phyloP scores from a whole-genome alignment of 768 basidiomycete genomes.

The Boletus rex-veris region DNA sequence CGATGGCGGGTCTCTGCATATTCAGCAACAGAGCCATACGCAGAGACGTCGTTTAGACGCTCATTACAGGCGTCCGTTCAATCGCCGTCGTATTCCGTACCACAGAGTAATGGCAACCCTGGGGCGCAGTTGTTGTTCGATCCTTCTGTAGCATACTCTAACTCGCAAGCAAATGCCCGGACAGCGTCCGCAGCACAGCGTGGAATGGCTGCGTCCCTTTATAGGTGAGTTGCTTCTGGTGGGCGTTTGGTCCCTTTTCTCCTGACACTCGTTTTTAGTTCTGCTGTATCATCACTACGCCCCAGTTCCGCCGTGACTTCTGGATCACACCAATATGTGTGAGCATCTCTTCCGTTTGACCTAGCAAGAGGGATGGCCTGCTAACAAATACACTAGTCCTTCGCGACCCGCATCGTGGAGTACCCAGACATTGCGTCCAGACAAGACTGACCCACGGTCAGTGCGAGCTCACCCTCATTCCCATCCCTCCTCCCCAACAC shows the following conservation, averaged over 20 bases:
- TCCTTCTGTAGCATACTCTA: conserved; percentile 47
- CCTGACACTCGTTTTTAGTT: conserved; percentile 33
- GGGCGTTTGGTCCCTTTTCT: not conserved
- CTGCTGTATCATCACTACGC: conserved; percentile 49
- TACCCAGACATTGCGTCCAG: conserved; percentile 1
- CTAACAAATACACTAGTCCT: conserved; percentile 8
- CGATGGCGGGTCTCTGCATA: conserved; percentile 4
- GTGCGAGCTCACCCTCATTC: not conserved
- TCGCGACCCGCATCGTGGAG: conserved; percentile 6
- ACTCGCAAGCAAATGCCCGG: conserved; percentile 10
- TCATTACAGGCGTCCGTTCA: conserved; percentile 11
- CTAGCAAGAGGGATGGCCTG: not conserved
- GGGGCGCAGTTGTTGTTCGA: conserved; percentile 36
- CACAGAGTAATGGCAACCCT: conserved; percentile 2
- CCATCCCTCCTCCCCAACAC: not conserved
- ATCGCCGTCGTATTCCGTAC: not conserved
- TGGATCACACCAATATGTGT: conserved; percentile 19
- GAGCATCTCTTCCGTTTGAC: conserved; percentile 9
- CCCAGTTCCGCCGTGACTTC: conserved; percentile 4
- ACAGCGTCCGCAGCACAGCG: conserved; percentile 6
- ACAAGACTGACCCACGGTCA: conserved; percentile 1
- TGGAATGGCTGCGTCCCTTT: conserved; percentile 42
- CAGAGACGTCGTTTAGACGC: conserved; percentile 21
- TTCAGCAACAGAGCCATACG: conserved; percentile 1
- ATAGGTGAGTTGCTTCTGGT: conserved; percentile 44